Conservation (phyloP, 2,329 filamentous ascomycete genomes). For the Penicillium sp. region DNA sequence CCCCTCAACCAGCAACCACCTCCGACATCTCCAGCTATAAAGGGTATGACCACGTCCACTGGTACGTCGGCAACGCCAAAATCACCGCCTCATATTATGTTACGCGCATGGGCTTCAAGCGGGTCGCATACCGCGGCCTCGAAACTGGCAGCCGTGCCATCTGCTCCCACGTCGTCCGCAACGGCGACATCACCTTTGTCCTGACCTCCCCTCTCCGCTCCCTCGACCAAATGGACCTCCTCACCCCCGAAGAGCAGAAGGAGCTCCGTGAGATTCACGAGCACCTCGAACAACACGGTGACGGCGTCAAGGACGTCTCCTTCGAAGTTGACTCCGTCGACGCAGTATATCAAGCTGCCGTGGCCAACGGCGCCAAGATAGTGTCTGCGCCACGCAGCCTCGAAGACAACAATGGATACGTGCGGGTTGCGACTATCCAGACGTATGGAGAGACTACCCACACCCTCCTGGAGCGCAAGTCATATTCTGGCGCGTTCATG, state of each 20-base stretch:
- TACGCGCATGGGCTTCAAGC: constrained; percentile 74
- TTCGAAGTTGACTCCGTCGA: constrained; percentile 88
- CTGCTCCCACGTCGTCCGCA: constrained; percentile 63
- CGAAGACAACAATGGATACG: constrained; percentile 54
- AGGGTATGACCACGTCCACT: constrained; percentile 90
- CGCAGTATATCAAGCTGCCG: constrained; percentile 66
- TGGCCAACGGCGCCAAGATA: constrained; percentile 42
- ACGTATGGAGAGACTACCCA: constrained; percentile 96
- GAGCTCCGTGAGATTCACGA: constrained; percentile 77
- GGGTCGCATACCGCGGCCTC: constrained; percentile 73
- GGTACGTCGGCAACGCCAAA: constrained; percentile 96
- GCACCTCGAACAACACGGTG: constrained; percentile 78
- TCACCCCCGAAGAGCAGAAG: constrained; percentile 48
- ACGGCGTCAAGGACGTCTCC: constrained; percentile 88
- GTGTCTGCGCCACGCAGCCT: constrained; percentile 46
- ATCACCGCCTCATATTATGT: constrained; percentile 85
- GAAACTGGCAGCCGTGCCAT: constrained; percentile 76
- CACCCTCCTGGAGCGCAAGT: constrained; percentile 66
- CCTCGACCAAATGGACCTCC: constrained; percentile 52
- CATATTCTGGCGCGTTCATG: constrained; percentile 68
- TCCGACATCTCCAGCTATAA: no score
- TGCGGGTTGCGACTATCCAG: constrained; percentile 68
- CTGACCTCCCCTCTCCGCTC: constrained; percentile 49
- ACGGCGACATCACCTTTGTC: constrained; percentile 38
- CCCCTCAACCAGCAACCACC: constrained; percentile 52